Base-by-base conservation (phyloP, 2,329 filamentous ascomycete genomes). In the Coccinonectria pachysandricola region DNA sequence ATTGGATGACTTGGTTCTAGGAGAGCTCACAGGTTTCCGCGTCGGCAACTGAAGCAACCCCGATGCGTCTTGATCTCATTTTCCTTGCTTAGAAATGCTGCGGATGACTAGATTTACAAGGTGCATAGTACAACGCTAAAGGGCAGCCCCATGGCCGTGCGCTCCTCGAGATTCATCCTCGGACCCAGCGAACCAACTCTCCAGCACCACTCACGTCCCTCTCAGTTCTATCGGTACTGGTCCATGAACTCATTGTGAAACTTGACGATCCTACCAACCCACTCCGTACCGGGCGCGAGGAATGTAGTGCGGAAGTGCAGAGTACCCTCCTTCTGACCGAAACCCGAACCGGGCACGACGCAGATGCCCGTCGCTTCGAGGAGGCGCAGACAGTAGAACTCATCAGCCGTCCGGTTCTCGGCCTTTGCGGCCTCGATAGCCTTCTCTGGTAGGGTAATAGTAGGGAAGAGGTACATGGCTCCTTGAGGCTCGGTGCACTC, bases 391-490 rank as follows among this genome's bases (percentile, higher is more conserved):
- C 81, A 86, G 68, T 98, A 98, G 62, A 92, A 94, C 57, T 96
- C 88, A 48, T 98, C 91, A 2, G 88, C 62, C 8, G 68, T 64
- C 49, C 81, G 80, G 45, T 75, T 75, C 53, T 86, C 82, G 35
- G 77, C 61, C 48, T 65, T 56, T 18, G 91, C 91, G 10, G 82
- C 83, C 39, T 79, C 77, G 36, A 78, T 59, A 20, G 86, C 91
- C 60, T 83, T 84, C 13, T 60, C 44, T 2, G 91, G 74, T 13
- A 98, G 65, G 17, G 65, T 75, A 60, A 98, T 93, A 44, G 84
- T 91, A 13, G 91, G 91, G 74, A 96, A 98, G 48, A 98, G 80
- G 64, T 98, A 98, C 91, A 98, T 98, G 53, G 82, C 79, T 34
- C 91, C 91, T 70, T 94, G 82, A 30, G 91, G 91, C 43, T 75